Evolutionary conservation across 805 yeast species (phyloP).

Genomic region (Tanozyma kutaoensis): DNA sequence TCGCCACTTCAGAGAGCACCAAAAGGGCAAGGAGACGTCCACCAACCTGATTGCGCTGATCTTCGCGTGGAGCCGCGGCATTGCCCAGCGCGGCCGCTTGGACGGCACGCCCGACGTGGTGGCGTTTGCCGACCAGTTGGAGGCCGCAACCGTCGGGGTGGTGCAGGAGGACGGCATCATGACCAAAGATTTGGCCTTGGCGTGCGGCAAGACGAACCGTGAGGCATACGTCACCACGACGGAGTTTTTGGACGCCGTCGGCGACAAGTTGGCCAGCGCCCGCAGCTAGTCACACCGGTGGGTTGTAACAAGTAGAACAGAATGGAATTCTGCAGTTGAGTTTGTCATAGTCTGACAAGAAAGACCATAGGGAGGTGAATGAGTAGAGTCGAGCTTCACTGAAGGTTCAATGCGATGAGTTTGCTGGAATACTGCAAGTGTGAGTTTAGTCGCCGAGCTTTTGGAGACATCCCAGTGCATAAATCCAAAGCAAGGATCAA

Average conservation of each 20-base stretch:
- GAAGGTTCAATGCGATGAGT: no score
- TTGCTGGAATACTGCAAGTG: no score
- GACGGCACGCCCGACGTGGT: slow-evolving; percentile 63
- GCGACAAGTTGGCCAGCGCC: slow-evolving; percentile 39
- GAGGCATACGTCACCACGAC: slow-evolving; percentile 57
- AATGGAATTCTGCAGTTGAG: no score
- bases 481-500: no score
- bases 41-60: slow-evolving; percentile 80
- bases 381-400: no score
- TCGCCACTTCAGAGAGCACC: slow-evolving; percentile 73
- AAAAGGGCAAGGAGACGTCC: slow-evolving; percentile 71
- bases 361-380: no score
- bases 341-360: no score
- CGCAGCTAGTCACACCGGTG: no score
- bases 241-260: slow-evolving; percentile 70
- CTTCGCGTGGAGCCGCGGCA: slow-evolving; percentile 76
- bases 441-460: no score
- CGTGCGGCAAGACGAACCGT: slow-evolving; percentile 50
- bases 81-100: slow-evolving; percentile 68
- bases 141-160: slow-evolving; percentile 56
- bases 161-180: slow-evolving; percentile 64
- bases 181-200: slow-evolving; percentile 75
- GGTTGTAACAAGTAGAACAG: no score
- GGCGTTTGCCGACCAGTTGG: slow-evolving; percentile 51
- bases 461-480: no score